These are phyloP conservation scores for Acidiella bohemica DNA, from an alignment of 495 filamentous ascomycete genomes.

Conservation along the genomic window DNA sequence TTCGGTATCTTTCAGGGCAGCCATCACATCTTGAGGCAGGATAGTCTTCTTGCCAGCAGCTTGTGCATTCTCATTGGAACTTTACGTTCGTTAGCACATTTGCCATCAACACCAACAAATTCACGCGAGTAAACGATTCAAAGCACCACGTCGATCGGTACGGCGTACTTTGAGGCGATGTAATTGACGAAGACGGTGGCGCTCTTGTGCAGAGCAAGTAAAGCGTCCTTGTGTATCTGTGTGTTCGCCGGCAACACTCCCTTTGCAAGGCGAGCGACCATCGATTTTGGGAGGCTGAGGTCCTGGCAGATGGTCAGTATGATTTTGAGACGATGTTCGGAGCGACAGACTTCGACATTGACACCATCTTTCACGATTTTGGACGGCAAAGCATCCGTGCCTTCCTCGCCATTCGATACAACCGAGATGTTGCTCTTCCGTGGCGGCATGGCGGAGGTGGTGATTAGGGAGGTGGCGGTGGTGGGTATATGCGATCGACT, in stretches of 20 bases:
- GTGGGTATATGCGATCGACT: too few species aligned
- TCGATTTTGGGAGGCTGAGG: constrained; percentile 80
- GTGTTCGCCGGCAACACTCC: constrained; percentile 94
- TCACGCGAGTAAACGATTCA: too few species aligned
- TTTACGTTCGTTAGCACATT: too few species aligned
- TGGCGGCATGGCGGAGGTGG: constrained; percentile 25
- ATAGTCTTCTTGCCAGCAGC: constrained; percentile 69
- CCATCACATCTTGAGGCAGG: constrained; percentile 67
- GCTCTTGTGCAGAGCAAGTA: constrained; percentile 80
- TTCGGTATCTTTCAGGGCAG: constrained; percentile 69
- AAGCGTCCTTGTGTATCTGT: constrained; percentile 83
- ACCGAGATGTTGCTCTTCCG: constrained; percentile 28
- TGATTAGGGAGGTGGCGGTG: too few species aligned
- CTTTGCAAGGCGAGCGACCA: constrained; percentile 86
- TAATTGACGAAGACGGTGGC: constrained; percentile 93
- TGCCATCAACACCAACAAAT: too few species aligned
- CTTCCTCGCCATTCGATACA: constrained; percentile 18
- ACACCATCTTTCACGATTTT: constrained; percentile 21
- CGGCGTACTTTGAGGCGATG: constrained; percentile 62
- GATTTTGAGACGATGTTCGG: not conserved
- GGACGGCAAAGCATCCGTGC: constrained; percentile 6
- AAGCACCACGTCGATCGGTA: too few species aligned
- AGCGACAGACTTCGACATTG: constrained; percentile 26
- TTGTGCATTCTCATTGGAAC: constrained; percentile 62
- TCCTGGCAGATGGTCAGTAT: constrained; percentile 45